Percentiles rank a stretch among this genome's conserved stretches.
Evolutionary conservation across 371 early-diverging fungal genomes (phyloP).

Genomic region (Syncephalastrum monosporum): DNA sequence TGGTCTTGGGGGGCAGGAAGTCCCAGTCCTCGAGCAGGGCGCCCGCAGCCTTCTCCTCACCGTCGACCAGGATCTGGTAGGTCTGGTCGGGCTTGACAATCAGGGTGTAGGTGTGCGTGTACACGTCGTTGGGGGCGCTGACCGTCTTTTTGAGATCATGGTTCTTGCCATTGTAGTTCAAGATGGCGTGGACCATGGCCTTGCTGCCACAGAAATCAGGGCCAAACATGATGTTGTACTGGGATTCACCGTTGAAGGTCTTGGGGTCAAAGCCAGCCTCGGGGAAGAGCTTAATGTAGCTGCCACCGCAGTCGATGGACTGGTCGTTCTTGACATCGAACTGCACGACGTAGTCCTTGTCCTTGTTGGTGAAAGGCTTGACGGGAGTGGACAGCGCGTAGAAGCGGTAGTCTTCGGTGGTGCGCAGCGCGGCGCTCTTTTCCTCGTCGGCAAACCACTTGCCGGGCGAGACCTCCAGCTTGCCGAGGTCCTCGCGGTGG

Average conservation of each 20-base stretch:
- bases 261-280: constrained; percentile 59
- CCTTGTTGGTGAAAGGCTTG: constrained; percentile 72
- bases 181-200: constrained; percentile 93
- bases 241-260: constrained; percentile 84
- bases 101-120: constrained; percentile 90
- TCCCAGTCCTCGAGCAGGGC: constrained; percentile 85
- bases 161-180: constrained; percentile 92
- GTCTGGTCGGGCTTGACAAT: constrained; percentile 88
- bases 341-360: constrained; percentile 86
- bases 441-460: constrained; percentile 78
- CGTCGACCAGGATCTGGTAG: constrained; percentile 84
- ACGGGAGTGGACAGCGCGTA: constrained; percentile 82
- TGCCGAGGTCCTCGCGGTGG: constrained; percentile 73
- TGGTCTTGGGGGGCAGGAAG: constrained; percentile 87
- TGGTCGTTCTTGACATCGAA: constrained; percentile 96
- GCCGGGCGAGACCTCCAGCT: constrained; percentile 72
- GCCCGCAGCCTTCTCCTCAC: constrained; percentile 67
- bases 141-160: constrained; percentile 67
- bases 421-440: constrained; percentile 71
- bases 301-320: constrained; percentile 94
- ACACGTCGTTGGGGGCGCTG: constrained; percentile 70
- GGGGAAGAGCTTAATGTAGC: constrained; percentile 85
- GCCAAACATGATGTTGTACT: constrained; percentile 94
- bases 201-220: constrained; percentile 95
- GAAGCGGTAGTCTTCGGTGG: constrained; percentile 82